Conservation (phyloP, 495 filamentous ascomycete species). For the Talaromyces thailandensis region DNA sequence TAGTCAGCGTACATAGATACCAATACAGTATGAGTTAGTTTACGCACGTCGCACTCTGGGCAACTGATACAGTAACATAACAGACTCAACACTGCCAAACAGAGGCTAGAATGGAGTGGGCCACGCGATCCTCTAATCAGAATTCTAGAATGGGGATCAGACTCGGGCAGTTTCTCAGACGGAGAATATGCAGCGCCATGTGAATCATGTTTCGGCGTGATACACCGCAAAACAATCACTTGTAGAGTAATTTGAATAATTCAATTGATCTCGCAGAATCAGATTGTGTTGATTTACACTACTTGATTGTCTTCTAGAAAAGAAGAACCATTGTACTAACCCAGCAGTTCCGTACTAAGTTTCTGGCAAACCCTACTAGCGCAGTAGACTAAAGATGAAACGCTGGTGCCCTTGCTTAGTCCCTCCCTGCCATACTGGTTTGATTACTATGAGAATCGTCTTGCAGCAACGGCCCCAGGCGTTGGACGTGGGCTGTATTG, state of each 20-base stretch:
- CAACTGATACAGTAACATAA: not conserved
- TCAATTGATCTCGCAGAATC: not conserved
- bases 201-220: too few relatives aligned
- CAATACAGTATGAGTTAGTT: not conserved
- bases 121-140: not conserved
- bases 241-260: not conserved
- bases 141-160: not conserved
- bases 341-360: not conserved
- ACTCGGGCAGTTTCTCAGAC: not conserved
- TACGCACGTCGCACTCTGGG: not conserved
- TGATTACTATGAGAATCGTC: not conserved
- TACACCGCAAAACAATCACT: too few relatives aligned
- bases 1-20: not conserved
- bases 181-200: not conserved
- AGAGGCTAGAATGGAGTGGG: not conserved
- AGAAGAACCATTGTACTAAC: not conserved
- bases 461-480: not conserved
- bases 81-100: too few relatives aligned
- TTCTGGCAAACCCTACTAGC: not conserved
- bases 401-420: not conserved
- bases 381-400: not conserved
- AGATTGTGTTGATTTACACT: not conserved
- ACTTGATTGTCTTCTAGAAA: not conserved
- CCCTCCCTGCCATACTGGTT: not conserved
- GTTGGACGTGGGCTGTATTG: not conserved